These are phyloP conservation scores for Ophiosphaerella korrae DNA, from an alignment of 2,329 filamentous ascomycete species.

Conservation along the genomic window DNA sequence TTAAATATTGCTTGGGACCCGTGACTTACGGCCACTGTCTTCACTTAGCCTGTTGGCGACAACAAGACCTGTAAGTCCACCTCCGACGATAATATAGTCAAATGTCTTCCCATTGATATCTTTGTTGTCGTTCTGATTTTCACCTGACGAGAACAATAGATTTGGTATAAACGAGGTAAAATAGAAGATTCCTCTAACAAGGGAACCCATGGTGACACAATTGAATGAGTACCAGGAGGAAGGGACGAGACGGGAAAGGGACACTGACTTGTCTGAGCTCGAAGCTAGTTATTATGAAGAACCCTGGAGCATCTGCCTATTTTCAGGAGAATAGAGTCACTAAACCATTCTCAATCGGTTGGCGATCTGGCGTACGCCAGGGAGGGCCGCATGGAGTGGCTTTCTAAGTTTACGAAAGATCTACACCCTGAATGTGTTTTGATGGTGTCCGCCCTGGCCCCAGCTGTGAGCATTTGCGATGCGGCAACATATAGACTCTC, in stretches of 20 bases:
- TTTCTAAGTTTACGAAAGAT: no score
- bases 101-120: constrained; percentile 25
- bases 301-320: not conserved
- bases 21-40: constrained; percentile 21
- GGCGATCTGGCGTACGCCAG: no score
- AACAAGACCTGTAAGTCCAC: constrained; percentile 36
- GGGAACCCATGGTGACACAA: constrained; percentile 2
- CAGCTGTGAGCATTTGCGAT: no score
- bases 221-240: not conserved
- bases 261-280: not conserved
- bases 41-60: constrained; percentile 41
- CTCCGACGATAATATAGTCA: constrained; percentile 41
- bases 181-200: constrained; percentile 11
- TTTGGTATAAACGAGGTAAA: constrained; percentile 24
- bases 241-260: not conserved
- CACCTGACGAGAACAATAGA: not conserved
- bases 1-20: not conserved
- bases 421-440: no score
- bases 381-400: no score
- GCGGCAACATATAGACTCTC: no score
- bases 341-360: no score
- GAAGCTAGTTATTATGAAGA: not conserved
- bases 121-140: constrained; percentile 8
- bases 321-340: not conserved
- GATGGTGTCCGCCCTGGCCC: no score